Percentiles rank a stretch among this genome's conserved stretches.
Conservation (phyloP, 2,329 filamentous ascomycete species). For the Berkeleyomyces basicola region DNA sequence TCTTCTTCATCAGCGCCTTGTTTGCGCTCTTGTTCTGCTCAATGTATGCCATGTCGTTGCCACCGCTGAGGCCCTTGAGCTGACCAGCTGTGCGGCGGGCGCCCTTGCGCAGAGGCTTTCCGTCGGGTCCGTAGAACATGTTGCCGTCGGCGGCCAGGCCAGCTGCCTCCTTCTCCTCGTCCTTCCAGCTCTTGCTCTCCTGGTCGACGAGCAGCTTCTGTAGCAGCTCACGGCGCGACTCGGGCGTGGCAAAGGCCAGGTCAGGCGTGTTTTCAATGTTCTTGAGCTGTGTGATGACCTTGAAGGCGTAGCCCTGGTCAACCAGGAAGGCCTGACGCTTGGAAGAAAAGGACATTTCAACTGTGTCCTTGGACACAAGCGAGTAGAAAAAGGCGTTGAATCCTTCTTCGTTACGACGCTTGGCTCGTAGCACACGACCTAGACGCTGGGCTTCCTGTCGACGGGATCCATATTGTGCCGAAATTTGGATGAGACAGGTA, state of each 20-base stretch:
- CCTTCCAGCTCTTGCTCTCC: constrained; percentile 27
- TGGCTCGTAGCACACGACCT: constrained; percentile 83
- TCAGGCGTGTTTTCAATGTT: constrained; percentile 74
- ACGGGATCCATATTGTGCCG: constrained; percentile 90
- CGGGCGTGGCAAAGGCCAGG: constrained; percentile 61
- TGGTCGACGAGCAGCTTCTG: constrained; percentile 81
- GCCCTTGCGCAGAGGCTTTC: constrained; percentile 15
- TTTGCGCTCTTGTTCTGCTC: constrained; percentile 64
- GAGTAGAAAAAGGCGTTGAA: constrained; percentile 99
- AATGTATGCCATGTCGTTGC: constrained; percentile 93
- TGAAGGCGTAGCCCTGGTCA: constrained; percentile 97
- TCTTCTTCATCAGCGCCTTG: constrained; percentile 24
- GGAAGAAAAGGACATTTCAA: constrained; percentile 95
- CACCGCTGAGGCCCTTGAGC: constrained; percentile 72
- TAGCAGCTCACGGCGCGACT: constrained; percentile 70
- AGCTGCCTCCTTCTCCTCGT: constrained; percentile 12
- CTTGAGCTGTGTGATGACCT: constrained; percentile 89
- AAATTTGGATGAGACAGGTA: constrained; percentile 92
- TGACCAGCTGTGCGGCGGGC: constrained; percentile 63
- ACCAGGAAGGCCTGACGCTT: constrained; percentile 95
- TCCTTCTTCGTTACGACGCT: constrained; percentile 89
- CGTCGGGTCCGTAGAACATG: constrained; percentile 16
- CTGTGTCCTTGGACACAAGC: constrained; percentile 88
- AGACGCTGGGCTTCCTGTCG: constrained; percentile 91
- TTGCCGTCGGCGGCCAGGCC: constrained; percentile 12